Conservation (phyloP, 2,329 filamentous ascomycete genomes). For the Phyllosticta ampelicida region DNA sequence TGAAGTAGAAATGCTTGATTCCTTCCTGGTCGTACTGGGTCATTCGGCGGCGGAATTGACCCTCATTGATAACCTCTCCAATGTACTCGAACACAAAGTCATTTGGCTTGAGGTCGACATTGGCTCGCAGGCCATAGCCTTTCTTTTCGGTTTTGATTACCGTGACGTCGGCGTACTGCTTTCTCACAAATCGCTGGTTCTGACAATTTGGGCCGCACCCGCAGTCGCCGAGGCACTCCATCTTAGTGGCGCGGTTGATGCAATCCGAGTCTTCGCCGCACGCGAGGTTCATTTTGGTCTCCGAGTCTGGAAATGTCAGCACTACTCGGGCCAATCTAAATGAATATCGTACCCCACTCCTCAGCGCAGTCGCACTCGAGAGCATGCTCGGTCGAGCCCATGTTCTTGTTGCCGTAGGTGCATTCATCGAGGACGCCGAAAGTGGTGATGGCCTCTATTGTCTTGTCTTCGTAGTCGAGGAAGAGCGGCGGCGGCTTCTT, state of each 20-base stretch:
- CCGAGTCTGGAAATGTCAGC: constrained; percentile 37
- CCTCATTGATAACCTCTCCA: constrained; percentile 93
- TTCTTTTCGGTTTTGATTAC: constrained; percentile 99
- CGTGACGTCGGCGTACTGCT: constrained; percentile 79
- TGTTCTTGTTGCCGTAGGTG: constrained; percentile 80
- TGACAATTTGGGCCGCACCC: constrained; percentile 81
- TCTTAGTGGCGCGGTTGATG: constrained; percentile 96
- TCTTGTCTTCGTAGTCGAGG: constrained; percentile 65
- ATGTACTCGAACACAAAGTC: constrained; percentile 98
- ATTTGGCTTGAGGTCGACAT: constrained; percentile 63
- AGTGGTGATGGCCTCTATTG: constrained; percentile 58
- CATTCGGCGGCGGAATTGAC: constrained; percentile 80
- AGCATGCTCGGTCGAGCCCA: constrained; percentile 85
- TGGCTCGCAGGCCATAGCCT: constrained; percentile 80
- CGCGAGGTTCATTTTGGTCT: constrained; percentile 56
- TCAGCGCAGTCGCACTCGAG: constrained; percentile 92
- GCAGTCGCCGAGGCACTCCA: constrained; percentile 84
- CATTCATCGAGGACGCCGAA: constrained; percentile 80
- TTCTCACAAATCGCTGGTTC: constrained; percentile 89
- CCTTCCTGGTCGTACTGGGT: constrained; percentile 88
- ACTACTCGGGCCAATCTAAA: constrained; percentile 10
- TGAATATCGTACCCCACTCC: constrained; percentile 70
- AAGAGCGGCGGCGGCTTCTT: constrained; percentile 57
- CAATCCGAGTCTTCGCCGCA: constrained; percentile 96
- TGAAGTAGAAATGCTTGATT: constrained; percentile 99